These are phyloP conservation scores for Lagenidium giganteum DNA, from an alignment of 352 stramenopile species.

Conservation along the genomic window DNA sequence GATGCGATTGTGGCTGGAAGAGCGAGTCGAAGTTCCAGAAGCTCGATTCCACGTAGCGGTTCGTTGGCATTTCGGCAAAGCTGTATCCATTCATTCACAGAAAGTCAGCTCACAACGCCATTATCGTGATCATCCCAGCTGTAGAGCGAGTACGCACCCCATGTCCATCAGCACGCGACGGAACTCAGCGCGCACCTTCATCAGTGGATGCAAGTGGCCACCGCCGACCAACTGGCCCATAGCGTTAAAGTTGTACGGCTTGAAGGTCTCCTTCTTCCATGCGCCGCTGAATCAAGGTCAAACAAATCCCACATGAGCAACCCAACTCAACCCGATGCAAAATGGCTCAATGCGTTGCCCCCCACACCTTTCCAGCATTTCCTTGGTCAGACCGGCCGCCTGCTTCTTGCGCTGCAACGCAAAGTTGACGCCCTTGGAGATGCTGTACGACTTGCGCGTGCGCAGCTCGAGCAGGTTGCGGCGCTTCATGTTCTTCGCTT, in stretches of 20 bases:
- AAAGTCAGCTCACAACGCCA: neutral
- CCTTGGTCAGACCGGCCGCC: conserved; percentile 96
- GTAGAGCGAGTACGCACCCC: conserved; percentile 63
- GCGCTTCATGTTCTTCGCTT: conserved; percentile 79
- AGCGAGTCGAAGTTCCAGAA: conserved; percentile 99
- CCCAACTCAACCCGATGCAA: neutral
- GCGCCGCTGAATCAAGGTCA: conserved; percentile 47
- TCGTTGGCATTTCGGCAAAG: conserved; percentile 99
- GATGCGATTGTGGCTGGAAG: conserved; percentile 99
- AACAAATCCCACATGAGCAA: conserved; percentile 7
- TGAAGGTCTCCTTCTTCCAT: conserved; percentile 97
- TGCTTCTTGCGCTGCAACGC: conserved; percentile 93
- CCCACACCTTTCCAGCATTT: conserved; percentile 94
- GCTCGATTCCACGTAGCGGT: conserved; percentile 98
- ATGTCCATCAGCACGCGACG: conserved; percentile 99
- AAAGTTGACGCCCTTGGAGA: conserved; percentile 93
- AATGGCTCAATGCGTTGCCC: neutral
- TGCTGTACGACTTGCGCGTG: conserved; percentile 92
- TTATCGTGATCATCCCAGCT: neutral
- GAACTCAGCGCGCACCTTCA: conserved; percentile 98
- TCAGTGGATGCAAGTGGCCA: conserved; percentile 97
- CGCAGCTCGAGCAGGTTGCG: conserved; percentile 77
- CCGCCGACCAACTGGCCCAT: conserved; percentile 91
- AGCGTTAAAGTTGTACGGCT: conserved; percentile 99
- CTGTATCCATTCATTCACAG: conserved; percentile 23